Evolutionary conservation across 2,329 filamentous ascomycete species (phyloP), one percentile per base, ranked within the genome.

Genomic region (Claviceps pusilla): DNA sequence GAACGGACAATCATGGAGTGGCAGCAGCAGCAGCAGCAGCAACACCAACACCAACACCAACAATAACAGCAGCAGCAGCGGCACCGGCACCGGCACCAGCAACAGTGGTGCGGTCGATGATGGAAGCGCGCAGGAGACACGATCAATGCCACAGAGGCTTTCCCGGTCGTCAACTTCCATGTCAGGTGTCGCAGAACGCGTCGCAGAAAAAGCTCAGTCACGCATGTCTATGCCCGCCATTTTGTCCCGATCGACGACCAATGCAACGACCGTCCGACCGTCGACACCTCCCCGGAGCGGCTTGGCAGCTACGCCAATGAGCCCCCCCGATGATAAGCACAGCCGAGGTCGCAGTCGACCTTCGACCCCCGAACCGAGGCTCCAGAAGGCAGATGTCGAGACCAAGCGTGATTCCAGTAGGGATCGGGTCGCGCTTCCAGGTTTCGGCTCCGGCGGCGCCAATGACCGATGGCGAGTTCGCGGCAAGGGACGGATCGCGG

Each of bases 171-270:
- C 80, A 7, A 73, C 65, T 52, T 80, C 83, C 37, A 69, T 78
- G 48, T 69, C 74, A 59, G 71, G 76, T 56, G 65, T 75, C 45
- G 43, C 48, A 14, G 84, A 87, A 59, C 71, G 76, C 56, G 65
- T 75, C 45, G 43, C 48, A 14, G 84, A 87, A 64, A 81, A 79
- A 61, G 72, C 76, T 51, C 73, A 82, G 48, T 74, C 79, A 56
- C 83, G 88, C 57, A 89, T 91, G 85, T 91, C 88, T 1, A 86
- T 91, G 83, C 88, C 85, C 65, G 82, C 87, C 14, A 77, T 79
- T 24, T 73, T 79, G 60, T 69, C 78, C 65, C 61, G 65, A 12
- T 50, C 48, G 3, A 60, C 64, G 2, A 70, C 64, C 57, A 72
- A 65, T 51, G 73, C 76, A 4, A 74, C 72, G 0, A 73, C 76